Conservation (phyloP, 2,329 filamentous ascomycete species). For the Macrophomina tecta region DNA sequence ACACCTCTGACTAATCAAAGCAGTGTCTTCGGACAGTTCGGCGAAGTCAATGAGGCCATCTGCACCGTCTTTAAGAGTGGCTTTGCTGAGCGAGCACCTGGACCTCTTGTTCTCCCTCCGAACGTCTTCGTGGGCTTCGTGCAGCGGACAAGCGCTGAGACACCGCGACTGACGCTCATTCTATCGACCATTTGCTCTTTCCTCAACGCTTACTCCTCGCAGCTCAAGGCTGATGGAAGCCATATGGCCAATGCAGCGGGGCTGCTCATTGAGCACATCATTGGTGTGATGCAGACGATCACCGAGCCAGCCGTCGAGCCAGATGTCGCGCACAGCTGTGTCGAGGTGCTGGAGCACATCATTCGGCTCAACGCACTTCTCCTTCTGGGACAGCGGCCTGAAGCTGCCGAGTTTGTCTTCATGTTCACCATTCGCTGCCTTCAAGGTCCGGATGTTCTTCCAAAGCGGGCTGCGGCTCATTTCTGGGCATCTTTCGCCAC, state of each 20-base stretch:
- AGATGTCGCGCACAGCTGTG: slow-evolving; percentile 74
- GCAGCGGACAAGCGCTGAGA: slow-evolving; percentile 62
- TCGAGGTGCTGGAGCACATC: slow-evolving; percentile 73
- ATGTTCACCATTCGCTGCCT: slow-evolving; percentile 74
- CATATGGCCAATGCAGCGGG: slow-evolving; percentile 38
- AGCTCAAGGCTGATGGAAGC: slow-evolving; percentile 50
- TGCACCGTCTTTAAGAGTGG: slow-evolving; percentile 76
- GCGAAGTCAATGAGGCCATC: slow-evolving; percentile 73
- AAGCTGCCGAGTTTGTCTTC: slow-evolving; percentile 70
- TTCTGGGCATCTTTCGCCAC: slow-evolving; percentile 63
- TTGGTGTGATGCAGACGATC: slow-evolving; percentile 67
- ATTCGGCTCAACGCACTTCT: slow-evolving; percentile 66
- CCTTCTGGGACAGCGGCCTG: slow-evolving; percentile 64
- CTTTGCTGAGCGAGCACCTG: slow-evolving; percentile 75
- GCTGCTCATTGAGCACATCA: slow-evolving; percentile 63
- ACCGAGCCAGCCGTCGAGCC: slow-evolving; percentile 68
- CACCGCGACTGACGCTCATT: slow-evolving; percentile 70
- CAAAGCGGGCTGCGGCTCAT: slow-evolving; percentile 74
- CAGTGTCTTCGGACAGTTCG: slow-evolving; percentile 61
- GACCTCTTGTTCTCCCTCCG: slow-evolving; percentile 77
- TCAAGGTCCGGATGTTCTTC: slow-evolving; percentile 73
- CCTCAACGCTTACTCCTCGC: slow-evolving; percentile 44
- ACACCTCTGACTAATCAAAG: slow-evolving; percentile 8
- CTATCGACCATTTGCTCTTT: slow-evolving; percentile 76
- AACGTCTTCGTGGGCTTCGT: slow-evolving; percentile 71